phyloP scores from a whole-genome alignment of 306 rosid genomes.

The Pueraria montana region DNA sequence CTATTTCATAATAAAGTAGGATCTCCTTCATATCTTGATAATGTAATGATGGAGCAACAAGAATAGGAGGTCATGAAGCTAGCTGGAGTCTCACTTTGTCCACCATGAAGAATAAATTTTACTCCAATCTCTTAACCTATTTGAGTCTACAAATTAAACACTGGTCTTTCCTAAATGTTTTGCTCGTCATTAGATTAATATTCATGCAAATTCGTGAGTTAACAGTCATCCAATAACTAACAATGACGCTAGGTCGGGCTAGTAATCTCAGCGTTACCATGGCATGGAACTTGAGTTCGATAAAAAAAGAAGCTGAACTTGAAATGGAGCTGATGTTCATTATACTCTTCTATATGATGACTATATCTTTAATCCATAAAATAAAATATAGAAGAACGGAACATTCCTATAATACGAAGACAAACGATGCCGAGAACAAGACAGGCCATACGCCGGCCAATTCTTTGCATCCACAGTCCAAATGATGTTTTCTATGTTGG shows the following conservation, averaged over 20 bases:
- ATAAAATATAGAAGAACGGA: neutral
- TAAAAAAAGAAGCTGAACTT: neutral
- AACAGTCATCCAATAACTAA: neutral
- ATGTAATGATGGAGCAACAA: neutral
- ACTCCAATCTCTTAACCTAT: neutral
- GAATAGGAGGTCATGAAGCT: neutral
- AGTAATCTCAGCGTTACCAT: neutral
- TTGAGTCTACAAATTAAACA: neutral
- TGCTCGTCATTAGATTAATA: neutral
- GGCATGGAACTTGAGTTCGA: neutral
- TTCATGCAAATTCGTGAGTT: neutral
- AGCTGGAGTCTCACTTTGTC: neutral
- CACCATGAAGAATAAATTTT: neutral
- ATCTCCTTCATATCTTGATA: neutral
- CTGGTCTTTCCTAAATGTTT: neutral
- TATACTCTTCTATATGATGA: neutral
- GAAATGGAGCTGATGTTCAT: neutral
- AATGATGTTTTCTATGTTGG: constrained; percentile 50
- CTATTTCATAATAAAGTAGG: neutral
- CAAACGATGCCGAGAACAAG: constrained; percentile 38
- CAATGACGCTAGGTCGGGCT: neutral
- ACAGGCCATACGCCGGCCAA: constrained; percentile 56
- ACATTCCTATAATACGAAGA: neutral
- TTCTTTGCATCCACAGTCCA: constrained; percentile 33
- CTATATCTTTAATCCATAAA: neutral